Percentiles rank a stretch among this genome's conserved stretches.
phyloP scores from a whole-genome alignment of 2,329 filamentous ascomycete species.

The Xylariaceae sp. region DNA sequence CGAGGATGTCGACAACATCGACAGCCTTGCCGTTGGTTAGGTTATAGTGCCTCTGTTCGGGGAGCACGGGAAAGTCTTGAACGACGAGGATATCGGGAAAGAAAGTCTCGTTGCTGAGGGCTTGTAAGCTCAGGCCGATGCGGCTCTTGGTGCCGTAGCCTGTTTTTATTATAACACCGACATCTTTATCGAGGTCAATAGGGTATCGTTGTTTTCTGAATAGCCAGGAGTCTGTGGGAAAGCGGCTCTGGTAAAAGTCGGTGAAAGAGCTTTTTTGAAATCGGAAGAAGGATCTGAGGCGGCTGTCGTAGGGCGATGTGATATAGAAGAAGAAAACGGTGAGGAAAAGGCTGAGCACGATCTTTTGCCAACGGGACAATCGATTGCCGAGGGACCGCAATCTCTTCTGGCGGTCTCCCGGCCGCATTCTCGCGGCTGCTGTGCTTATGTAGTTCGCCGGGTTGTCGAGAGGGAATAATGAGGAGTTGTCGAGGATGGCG shows the following conservation, averaged over 20 bases:
- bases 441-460: background rate
- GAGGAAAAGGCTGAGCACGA: slow-evolving; percentile 20
- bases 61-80: slow-evolving; percentile 44
- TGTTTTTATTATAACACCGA: slow-evolving; percentile 52
- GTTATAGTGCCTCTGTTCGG: slow-evolving; percentile 22
- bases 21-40: slow-evolving; percentile 27
- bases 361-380: slow-evolving; percentile 28
- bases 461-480: background rate
- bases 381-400: slow-evolving; percentile 25
- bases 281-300: slow-evolving; percentile 26
- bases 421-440: slow-evolving; percentile 16
- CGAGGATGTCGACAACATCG: slow-evolving; percentile 30
- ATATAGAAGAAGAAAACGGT: slow-evolving; percentile 28
- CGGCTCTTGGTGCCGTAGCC: slow-evolving; percentile 52
- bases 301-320: slow-evolving; percentile 28
- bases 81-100: slow-evolving; percentile 45
- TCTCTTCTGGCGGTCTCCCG: slow-evolving; percentile 24
- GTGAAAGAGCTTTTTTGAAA: slow-evolving; percentile 28
- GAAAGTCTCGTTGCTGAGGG: slow-evolving; percentile 39
- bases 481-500: background rate
- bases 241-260: slow-evolving; percentile 28
- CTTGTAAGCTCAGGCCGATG: slow-evolving; percentile 44
- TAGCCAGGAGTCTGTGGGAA: slow-evolving; percentile 41
- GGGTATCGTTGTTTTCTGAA: slow-evolving; percentile 37
- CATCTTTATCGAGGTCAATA: slow-evolving; percentile 43